phyloP scores from a whole-genome alignment of 352 stramenopile genomes.

The Blastocystis sp. region DNA sequence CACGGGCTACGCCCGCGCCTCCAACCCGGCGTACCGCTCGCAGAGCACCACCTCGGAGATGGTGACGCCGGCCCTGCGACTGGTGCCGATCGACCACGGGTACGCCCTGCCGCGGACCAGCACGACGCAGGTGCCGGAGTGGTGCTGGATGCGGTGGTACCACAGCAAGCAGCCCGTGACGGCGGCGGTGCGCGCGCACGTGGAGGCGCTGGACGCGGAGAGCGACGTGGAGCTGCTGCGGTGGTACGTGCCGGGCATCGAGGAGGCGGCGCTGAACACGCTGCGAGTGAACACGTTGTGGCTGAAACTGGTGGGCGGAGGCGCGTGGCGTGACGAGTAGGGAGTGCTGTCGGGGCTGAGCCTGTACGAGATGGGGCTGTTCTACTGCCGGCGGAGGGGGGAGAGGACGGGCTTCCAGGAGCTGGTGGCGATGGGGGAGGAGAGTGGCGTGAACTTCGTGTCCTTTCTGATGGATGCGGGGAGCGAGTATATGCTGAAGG shows the following conservation, averaged over 20 bases:
- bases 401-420: no score
- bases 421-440: no score
- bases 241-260: neutral
- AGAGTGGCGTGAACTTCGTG: no score
- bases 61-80: slow-evolving; percentile 11
- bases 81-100: slow-evolving; percentile 73
- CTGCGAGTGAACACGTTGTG: slow-evolving; percentile 8
- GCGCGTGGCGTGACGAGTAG: neutral
- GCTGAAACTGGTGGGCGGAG: neutral
- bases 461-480: no score
- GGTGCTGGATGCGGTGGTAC: slow-evolving; percentile 76
- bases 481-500: no score
- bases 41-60: neutral
- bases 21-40: slow-evolving; percentile 9
- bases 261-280: neutral
- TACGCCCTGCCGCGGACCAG: slow-evolving; percentile 74
- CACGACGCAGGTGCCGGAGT: slow-evolving; percentile 75
- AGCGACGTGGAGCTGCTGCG: neutral
- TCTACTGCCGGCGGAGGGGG: no score
- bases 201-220: neutral
- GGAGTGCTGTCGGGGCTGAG: no score
- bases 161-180: slow-evolving; percentile 75
- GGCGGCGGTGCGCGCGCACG: neutral
- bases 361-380: no score
- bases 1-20: neutral